Percentiles rank a stretch among this genome's conserved stretches.
Conservation (phyloP, 1,284 basidiomycete species). For the Ganoderma resinaceum region DNA sequence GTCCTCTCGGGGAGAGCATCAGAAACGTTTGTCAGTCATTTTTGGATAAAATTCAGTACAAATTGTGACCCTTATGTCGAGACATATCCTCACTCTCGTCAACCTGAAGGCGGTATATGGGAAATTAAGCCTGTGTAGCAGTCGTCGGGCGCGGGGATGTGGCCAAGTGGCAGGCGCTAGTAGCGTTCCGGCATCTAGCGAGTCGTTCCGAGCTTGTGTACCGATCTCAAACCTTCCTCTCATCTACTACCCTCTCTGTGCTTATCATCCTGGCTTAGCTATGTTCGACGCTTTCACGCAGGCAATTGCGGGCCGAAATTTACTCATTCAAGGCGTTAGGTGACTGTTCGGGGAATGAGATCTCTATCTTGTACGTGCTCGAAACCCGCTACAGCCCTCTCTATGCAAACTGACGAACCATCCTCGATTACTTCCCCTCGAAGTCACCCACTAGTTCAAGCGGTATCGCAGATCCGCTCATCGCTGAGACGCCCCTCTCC, state of each 20-base stretch:
- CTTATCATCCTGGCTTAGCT: not conserved
- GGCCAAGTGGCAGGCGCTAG: not conserved
- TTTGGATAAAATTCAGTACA: not conserved
- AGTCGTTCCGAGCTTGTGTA: not conserved
- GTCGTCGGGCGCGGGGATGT: not conserved
- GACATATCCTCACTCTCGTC: too few relatives aligned
- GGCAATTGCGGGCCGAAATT: conserved; percentile 23
- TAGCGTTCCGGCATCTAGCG: not conserved
- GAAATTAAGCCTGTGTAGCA: too few relatives aligned
- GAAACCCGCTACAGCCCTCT: not conserved
- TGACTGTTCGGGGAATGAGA: conserved; percentile 39
- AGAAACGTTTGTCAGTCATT: not conserved
- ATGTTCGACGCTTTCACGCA: conserved; percentile 30
- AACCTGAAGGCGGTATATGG: too few relatives aligned
- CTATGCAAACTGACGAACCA: conserved; percentile 67
- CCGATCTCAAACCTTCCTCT: not conserved
- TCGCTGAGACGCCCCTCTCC: conserved; percentile 53
- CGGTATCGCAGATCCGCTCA: conserved; percentile 35
- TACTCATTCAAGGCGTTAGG: not conserved
- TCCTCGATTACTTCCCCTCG: conserved; percentile 64
- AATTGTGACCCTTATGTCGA: too few relatives aligned
- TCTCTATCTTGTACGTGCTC: conserved; percentile 69
- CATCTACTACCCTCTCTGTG: not conserved
- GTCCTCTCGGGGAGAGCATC: not conserved
- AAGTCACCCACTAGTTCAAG: conserved; percentile 29